These are phyloP conservation scores for Metschnikowia proteae DNA, from an alignment of 805 yeast genomes.

Conservation along the genomic window DNA sequence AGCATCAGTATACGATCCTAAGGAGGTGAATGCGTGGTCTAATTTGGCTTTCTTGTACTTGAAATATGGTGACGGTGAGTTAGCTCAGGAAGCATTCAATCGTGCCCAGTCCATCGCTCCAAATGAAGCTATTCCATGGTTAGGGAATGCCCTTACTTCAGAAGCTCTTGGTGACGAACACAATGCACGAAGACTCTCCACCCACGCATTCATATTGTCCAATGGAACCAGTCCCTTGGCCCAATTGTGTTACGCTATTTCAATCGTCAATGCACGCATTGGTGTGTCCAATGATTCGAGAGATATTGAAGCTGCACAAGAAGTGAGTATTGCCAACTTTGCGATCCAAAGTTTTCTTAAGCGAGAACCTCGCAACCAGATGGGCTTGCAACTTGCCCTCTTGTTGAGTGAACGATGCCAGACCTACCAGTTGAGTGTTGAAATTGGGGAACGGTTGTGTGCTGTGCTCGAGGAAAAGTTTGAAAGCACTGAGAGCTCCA, in stretches of 20 bases:
- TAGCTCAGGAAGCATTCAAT: slow-evolving; percentile 69
- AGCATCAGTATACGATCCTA: slow-evolving; percentile 66
- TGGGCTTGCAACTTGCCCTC: slow-evolving; percentile 54
- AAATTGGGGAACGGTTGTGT: slow-evolving; percentile 46
- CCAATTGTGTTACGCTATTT: slow-evolving; percentile 66
- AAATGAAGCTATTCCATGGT: slow-evolving; percentile 70
- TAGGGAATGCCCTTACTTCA: slow-evolving; percentile 72
- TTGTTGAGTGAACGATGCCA: slow-evolving; percentile 66
- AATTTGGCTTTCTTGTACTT: slow-evolving; percentile 78
- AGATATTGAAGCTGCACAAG: slow-evolving; percentile 59
- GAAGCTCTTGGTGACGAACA: slow-evolving; percentile 47
- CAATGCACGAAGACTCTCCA: slow-evolving; percentile 56
- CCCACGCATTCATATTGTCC: slow-evolving; percentile 76
- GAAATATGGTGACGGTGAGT: slow-evolving; percentile 58
- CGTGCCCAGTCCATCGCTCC: slow-evolving; percentile 84
- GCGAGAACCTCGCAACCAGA: slow-evolving; percentile 54
- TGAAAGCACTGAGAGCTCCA: slow-evolving; percentile 51
- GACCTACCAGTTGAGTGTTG: slow-evolving; percentile 52
- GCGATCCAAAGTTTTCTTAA: slow-evolving; percentile 66
- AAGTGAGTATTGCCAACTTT: slow-evolving; percentile 58
- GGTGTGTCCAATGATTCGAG: slow-evolving; percentile 46
- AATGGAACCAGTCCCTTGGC: slow-evolving; percentile 69
- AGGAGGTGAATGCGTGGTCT: slow-evolving; percentile 70
- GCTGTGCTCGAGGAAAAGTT: slow-evolving; percentile 49
- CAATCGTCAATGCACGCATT: slow-evolving; percentile 45